phyloP scores from a whole-genome alignment of 2,329 filamentous ascomycete genomes.

The Epichloe bromicola region DNA sequence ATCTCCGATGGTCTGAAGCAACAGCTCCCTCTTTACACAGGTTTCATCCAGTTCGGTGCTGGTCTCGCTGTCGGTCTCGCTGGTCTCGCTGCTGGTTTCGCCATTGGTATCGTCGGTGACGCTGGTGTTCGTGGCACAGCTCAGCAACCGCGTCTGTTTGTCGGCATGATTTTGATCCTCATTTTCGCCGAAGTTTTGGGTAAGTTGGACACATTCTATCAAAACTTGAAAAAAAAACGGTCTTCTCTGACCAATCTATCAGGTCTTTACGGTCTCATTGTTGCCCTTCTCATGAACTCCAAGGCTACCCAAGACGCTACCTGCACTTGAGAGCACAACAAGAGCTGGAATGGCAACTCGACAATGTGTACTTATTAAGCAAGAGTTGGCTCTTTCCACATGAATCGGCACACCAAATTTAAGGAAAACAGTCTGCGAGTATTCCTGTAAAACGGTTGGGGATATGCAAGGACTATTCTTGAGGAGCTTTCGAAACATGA shows the following conservation, averaged over 20 bases:
- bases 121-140: slow-evolving; percentile 79
- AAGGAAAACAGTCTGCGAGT: slow-evolving; percentile 12
- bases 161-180: slow-evolving; percentile 97
- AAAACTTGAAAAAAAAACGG: neutral
- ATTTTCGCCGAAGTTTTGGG: slow-evolving; percentile 99
- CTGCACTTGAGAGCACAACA: slow-evolving; percentile 28
- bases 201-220: slow-evolving; percentile 31
- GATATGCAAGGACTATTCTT: slow-evolving; percentile 4
- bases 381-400: slow-evolving; percentile 12
- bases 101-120: slow-evolving; percentile 79
- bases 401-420: slow-evolving; percentile 11
- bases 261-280: slow-evolving; percentile 99
- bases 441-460: slow-evolving; percentile 4
- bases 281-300: slow-evolving; percentile 98
- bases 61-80: slow-evolving; percentile 71
- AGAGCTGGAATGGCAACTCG: slow-evolving; percentile 16
- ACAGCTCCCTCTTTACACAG: slow-evolving; percentile 61
- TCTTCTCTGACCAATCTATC: slow-evolving; percentile 12
- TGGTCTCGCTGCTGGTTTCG: slow-evolving; percentile 74
- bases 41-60: slow-evolving; percentile 76
- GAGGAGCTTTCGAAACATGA: slow-evolving; percentile 1
- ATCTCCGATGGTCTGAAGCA: slow-evolving; percentile 71
- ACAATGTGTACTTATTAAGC: slow-evolving; percentile 23
- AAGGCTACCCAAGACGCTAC: slow-evolving; percentile 55
- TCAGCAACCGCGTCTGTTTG: slow-evolving; percentile 75